These are phyloP conservation scores for Fusarium protoensiforme DNA, from an alignment of 2,329 filamentous ascomycete species.

Conservation along the genomic window DNA sequence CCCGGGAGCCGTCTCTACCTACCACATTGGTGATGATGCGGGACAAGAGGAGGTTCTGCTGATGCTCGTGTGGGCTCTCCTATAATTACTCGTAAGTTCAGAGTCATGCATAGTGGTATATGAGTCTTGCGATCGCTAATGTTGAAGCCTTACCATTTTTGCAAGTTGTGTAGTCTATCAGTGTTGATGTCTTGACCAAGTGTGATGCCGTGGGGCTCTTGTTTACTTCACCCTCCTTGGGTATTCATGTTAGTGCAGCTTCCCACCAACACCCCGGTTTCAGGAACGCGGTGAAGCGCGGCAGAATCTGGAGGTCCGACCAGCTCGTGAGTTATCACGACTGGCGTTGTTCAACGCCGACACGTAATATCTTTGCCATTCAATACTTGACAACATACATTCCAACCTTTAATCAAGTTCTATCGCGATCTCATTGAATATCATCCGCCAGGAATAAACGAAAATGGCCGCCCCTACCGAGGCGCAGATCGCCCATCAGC, in stretches of 20 bases:
- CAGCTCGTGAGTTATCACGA: constrained; percentile 18
- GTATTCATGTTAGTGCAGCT: background rate
- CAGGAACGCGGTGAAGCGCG: constrained; percentile 45
- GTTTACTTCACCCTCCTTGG: constrained; percentile 34
- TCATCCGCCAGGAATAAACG: constrained; percentile 4
- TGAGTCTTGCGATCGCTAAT: background rate
- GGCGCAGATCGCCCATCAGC: constrained; percentile 82
- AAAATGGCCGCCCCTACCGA: constrained; percentile 75
- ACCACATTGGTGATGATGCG: constrained; percentile 98
- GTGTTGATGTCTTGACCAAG: background rate
- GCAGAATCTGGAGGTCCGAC: constrained; percentile 45
- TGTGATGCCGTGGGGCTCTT: constrained; percentile 10
- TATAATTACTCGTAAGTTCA: constrained; percentile 42
- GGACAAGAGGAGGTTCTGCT: constrained; percentile 91
- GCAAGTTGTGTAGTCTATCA: background rate
- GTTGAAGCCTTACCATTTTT: constrained; percentile 19
- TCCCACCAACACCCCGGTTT: constrained; percentile 5
- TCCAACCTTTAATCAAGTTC: background rate
- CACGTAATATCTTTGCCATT: background rate
- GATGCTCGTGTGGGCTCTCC: constrained; percentile 98
- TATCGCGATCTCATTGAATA: background rate
- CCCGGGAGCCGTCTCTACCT: constrained; percentile 52
- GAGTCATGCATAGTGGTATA: too few species aligned
- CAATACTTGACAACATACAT: background rate
- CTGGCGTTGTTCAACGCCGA: background rate